Percentiles rank a stretch among this genome's conserved stretches.
These are phyloP conservation scores for Penicillium sclerotiorum DNA, from an alignment of 2,329 filamentous ascomycete species.

Conservation along the genomic window DNA sequence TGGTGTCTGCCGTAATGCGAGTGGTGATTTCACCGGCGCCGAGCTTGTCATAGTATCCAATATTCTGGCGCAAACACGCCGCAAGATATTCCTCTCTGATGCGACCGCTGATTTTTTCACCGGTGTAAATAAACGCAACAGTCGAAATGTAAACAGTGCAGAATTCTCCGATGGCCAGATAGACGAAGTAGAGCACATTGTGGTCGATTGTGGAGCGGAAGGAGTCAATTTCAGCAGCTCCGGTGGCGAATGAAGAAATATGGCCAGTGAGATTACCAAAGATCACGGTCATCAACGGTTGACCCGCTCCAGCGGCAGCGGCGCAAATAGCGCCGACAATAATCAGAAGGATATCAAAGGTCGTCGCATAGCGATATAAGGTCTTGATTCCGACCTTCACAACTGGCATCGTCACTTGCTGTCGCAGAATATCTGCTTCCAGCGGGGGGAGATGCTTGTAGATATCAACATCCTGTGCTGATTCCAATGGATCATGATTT, in stretches of 20 bases:
- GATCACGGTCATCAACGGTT: constrained; percentile 4
- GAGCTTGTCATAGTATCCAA: constrained; percentile 81
- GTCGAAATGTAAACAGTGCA: constrained; percentile 22
- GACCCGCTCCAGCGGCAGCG: neutral
- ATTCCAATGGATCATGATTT: neutral
- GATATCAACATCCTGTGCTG: neutral
- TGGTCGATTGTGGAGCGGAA: neutral
- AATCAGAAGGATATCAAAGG: neutral
- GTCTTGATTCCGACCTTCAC: neutral
- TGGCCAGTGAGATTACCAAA: neutral
- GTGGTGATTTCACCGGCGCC: constrained; percentile 84
- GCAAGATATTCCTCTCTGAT: constrained; percentile 74
- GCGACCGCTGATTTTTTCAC: constrained; percentile 50
- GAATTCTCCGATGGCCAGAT: constrained; percentile 3
- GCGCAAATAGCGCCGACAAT: constrained; percentile 1
- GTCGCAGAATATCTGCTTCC: neutral
- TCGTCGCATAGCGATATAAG: constrained; percentile 4
- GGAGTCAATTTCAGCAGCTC: neutral
- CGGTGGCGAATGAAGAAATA: neutral
- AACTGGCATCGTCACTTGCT: neutral
- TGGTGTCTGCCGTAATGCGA: constrained; percentile 81
- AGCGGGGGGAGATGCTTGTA: neutral
- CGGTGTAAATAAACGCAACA: constrained; percentile 10
- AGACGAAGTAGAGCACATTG: constrained; percentile 2
- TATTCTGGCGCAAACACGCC: constrained; percentile 76